A percentile compares a stretch with the other conserved stretches of the same genome.
Evolutionary conservation across 2,329 filamentous ascomycete species (phyloP).

Genomic region (Neopestalotiopsis rosae): DNA sequence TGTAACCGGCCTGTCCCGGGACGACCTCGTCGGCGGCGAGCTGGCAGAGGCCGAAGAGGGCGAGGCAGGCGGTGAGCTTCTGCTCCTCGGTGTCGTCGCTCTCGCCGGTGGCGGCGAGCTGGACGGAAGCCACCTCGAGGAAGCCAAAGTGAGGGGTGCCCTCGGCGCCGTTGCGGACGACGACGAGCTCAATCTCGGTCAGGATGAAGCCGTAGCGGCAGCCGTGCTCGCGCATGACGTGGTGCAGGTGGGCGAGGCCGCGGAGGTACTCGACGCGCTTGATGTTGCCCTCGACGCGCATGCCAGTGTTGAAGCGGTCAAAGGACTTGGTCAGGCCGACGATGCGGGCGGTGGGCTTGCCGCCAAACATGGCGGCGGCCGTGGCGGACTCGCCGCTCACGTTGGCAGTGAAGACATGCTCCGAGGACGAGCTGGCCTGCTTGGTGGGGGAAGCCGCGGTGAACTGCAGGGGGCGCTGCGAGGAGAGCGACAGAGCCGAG

Average conservation of each 20-base stretch:
- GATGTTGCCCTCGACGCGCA: slow-evolving; percentile 84
- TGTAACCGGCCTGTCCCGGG: slow-evolving; percentile 67
- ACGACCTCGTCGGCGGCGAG: slow-evolving; percentile 66
- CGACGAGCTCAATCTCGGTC: slow-evolving; percentile 92
- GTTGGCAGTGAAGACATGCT: slow-evolving; percentile 71
- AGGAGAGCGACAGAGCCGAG: slow-evolving; percentile 78
- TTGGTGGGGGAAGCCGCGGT: slow-evolving; percentile 49
- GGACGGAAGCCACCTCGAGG: slow-evolving; percentile 73
- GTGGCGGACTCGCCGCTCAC: slow-evolving; percentile 60
- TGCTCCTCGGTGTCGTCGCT: slow-evolving; percentile 41
- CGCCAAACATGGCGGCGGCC: slow-evolving; percentile 57
- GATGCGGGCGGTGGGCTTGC: slow-evolving; percentile 51
- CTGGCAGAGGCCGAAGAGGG: slow-evolving; percentile 80
- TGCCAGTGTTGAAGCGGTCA: slow-evolving; percentile 93
- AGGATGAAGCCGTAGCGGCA: slow-evolving; percentile 96
- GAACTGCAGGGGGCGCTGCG: slow-evolving; percentile 66
- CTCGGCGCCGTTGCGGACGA: slow-evolving; percentile 80
- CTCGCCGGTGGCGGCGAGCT: slow-evolving; percentile 52
- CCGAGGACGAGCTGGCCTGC: slow-evolving; percentile 41
- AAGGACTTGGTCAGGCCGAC: slow-evolving; percentile 85
- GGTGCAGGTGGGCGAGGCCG: slow-evolving; percentile 83
- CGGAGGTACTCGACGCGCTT: slow-evolving; percentile 89
- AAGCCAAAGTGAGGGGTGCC: slow-evolving; percentile 84
- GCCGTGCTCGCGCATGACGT: slow-evolving; percentile 90
- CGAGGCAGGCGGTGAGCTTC: slow-evolving; percentile 72